A percentile compares a stretch with the other conserved stretches of the same genome.
Evolutionary conservation across 441 rosid species (phyloP).

Genomic region (Isatis lusitanica): DNA sequence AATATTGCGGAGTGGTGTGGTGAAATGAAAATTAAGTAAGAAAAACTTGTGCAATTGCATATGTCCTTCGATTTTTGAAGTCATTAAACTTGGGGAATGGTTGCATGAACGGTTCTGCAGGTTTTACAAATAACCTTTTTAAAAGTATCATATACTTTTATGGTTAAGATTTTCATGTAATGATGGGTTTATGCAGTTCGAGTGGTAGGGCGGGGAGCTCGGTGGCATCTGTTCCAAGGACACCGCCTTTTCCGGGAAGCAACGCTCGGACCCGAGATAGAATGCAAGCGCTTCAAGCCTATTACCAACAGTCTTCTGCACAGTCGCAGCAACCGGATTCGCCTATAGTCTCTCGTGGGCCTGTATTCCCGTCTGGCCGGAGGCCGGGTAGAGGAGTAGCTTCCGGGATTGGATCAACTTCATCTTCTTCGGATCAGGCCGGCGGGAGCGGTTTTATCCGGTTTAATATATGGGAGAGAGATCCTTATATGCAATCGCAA

Average conservation of each 20-base stretch:
- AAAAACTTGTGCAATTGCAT: neutral
- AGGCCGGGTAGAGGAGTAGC: slow-evolving; percentile 62
- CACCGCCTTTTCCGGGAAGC: slow-evolving; percentile 88
- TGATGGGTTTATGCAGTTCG: slow-evolving; percentile 43
- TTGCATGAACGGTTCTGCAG: neutral
- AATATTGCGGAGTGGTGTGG: neutral
- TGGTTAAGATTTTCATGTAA: neutral
- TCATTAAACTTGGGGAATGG: neutral
- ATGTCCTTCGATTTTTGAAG: neutral
- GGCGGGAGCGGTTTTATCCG: slow-evolving; percentile 73
- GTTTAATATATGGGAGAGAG: slow-evolving; percentile 79
- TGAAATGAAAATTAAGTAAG: neutral
- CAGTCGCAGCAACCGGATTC: slow-evolving; percentile 54
- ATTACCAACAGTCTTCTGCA: slow-evolving; percentile 67
- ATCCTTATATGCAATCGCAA: slow-evolving; percentile 45
- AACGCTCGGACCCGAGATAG: slow-evolving; percentile 78
- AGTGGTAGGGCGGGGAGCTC: slow-evolving; percentile 76
- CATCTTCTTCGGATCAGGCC: slow-evolving; percentile 75
- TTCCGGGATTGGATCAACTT: slow-evolving; percentile 55
- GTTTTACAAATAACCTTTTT: neutral
- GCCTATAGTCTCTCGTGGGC: slow-evolving; percentile 49
- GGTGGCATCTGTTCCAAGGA: slow-evolving; percentile 54
- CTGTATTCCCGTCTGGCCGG: slow-evolving; percentile 50
- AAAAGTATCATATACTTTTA: neutral
- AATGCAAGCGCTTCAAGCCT: slow-evolving; percentile 90